Conservation (phyloP, 1,139 yeast genomes). For the Blastobotrys buckinghamii region DNA sequence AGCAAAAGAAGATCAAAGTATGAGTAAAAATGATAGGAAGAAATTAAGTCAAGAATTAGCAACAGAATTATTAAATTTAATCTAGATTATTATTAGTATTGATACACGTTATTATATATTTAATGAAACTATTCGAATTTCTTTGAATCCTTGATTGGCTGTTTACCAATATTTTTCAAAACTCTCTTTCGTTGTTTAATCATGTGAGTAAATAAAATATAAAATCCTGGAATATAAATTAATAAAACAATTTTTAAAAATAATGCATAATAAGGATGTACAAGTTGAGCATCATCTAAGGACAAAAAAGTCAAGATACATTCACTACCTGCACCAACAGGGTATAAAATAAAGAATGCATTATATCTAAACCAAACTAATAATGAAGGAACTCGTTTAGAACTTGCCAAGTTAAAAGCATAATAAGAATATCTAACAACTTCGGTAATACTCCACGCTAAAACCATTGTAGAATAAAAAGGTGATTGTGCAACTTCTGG, state of each 20-base stretch:
- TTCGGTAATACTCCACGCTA: constrained; percentile 92
- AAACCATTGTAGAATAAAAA: constrained; percentile 57
- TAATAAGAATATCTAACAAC: constrained; percentile 79
- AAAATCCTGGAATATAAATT: constrained; percentile 81
- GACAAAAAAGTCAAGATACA: constrained; percentile 63
- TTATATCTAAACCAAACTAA: constrained; percentile 77
- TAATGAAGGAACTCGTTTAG: constrained; percentile 52
- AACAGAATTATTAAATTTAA: constrained; percentile 19
- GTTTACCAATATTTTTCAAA: constrained; percentile 29
- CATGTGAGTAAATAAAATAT: constrained; percentile 82
- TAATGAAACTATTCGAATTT: constrained; percentile 13
- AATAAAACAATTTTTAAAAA: constrained; percentile 52
- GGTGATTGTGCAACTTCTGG: constrained; percentile 59
- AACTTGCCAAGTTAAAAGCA: constrained; percentile 53
- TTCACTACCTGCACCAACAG: constrained; percentile 87
- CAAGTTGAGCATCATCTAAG: constrained; percentile 52
- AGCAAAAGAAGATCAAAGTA: constrained; percentile 9
- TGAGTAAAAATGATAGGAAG: constrained; percentile 24
- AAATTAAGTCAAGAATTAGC: constrained; percentile 27
- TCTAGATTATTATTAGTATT: neutral
- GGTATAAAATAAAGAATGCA: constrained; percentile 76
- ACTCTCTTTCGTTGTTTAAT: constrained; percentile 59
- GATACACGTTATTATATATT: neutral
- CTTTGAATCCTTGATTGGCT: constrained; percentile 16
- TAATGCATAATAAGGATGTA: constrained; percentile 51